Evolutionary conservation across 2,329 filamentous ascomycete genomes (phyloP).

Genomic region (Rhinocladiella mackenziei): DNA sequence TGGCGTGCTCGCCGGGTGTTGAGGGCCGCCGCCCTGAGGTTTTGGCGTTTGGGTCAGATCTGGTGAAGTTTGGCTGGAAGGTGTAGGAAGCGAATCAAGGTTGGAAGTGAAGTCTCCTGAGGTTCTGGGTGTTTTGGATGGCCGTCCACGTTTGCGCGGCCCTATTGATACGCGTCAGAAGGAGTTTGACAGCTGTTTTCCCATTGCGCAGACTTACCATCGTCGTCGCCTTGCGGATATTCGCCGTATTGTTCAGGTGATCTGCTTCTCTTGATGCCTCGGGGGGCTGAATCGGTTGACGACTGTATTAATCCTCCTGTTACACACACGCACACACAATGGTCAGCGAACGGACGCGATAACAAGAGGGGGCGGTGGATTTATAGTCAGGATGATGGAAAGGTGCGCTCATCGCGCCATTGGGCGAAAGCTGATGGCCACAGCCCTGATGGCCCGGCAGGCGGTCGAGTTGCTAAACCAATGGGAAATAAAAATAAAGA

Average conservation of each 20-base stretch:
- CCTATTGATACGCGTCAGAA: conserved; percentile 24
- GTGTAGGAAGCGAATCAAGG: conserved; percentile 31
- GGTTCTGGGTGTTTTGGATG: conserved; percentile 46
- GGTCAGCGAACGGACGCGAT: conserved; percentile 34
- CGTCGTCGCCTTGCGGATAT: conserved; percentile 49
- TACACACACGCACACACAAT: conserved; percentile 29
- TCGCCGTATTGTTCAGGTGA: conserved; percentile 66
- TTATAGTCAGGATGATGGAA: conserved; percentile 12
- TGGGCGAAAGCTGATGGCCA: conserved; percentile 8
- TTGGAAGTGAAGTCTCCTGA: conserved; percentile 34
- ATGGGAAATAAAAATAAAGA: conserved; percentile 17
- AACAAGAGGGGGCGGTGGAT: too few relatives aligned
- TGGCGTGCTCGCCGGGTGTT: conserved; percentile 42
- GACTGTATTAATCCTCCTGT: conserved; percentile 39
- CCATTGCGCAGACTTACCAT: conserved; percentile 53
- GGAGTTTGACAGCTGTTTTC: neutral
- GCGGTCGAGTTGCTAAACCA: conserved; percentile 11
- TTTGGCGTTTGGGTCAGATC: conserved; percentile 40
- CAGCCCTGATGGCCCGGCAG: conserved; percentile 4
- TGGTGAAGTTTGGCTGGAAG: conserved; percentile 32
- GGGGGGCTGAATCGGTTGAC: conserved; percentile 46
- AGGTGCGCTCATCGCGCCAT: conserved; percentile 11
- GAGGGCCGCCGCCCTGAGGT: conserved; percentile 26
- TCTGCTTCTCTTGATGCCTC: conserved; percentile 74
- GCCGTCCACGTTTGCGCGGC: conserved; percentile 49